A percentile compares a stretch with the other conserved stretches of the same genome.
These are phyloP conservation scores for Trichosporon faecale DNA, from an alignment of 1,284 basidiomycete species.

Conservation along the genomic window DNA sequence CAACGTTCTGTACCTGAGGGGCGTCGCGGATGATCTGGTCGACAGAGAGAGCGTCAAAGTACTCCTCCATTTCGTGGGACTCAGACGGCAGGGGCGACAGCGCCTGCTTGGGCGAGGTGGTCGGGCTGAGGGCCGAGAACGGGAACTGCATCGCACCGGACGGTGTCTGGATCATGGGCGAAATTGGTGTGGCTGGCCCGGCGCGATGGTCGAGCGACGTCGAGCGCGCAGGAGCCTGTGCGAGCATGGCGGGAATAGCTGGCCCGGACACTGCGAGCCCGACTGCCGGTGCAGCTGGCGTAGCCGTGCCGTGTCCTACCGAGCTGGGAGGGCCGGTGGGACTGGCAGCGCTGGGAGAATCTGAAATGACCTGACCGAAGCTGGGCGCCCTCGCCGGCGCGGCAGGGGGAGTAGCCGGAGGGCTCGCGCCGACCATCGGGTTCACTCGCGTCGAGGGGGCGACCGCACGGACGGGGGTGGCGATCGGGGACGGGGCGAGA, in stretches of 20 bases:
- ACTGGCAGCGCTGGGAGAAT: neutral
- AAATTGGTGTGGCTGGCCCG: slow-evolving; percentile 1
- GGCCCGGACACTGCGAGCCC: neutral
- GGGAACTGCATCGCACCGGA: neutral
- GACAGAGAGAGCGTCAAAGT: neutral
- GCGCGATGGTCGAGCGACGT: neutral
- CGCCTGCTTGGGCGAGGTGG: neutral
- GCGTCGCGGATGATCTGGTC: neutral
- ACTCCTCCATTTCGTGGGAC: neutral
- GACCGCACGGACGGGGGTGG: neutral
- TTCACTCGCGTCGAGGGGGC: slow-evolving; percentile 1
- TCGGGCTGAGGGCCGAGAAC: neutral
- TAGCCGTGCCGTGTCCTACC: too few species aligned
- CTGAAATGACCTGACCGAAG: neutral
- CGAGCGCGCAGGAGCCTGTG: neutral
- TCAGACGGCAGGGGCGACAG: neutral
- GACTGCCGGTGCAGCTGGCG: neutral
- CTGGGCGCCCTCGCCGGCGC: neutral
- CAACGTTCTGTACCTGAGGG: neutral
- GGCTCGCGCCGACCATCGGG: neutral
- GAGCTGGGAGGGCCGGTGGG: neutral
- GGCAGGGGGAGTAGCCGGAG: neutral
- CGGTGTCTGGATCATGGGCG: neutral
- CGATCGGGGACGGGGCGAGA: neutral
- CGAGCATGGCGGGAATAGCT: neutral